A percentile compares a stretch with the other conserved stretches of the same genome.
Conservation (phyloP, 768 basidiomycete genomes). For the Boletus sp. region DNA sequence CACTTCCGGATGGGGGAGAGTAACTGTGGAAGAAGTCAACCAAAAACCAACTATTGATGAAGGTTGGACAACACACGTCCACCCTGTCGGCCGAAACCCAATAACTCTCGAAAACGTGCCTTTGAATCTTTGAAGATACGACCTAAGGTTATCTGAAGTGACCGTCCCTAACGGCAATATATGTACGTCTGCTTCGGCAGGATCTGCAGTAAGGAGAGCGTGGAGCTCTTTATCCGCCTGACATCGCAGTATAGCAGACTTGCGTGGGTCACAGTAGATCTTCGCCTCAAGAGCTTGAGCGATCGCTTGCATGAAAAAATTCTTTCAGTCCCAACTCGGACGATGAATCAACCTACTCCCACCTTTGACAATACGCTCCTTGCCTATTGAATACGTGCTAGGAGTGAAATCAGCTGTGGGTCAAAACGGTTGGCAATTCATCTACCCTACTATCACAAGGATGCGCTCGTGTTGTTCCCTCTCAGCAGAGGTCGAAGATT, state of each 20-base stretch:
- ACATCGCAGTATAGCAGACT: constrained; percentile 79
- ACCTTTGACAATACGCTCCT: constrained; percentile 98
- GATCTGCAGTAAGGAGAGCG: constrained; percentile 71
- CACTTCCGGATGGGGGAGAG: constrained; percentile 62
- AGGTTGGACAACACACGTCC: constrained; percentile 65
- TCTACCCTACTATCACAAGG: constrained; percentile 74
- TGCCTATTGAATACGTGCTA: constrained; percentile 96
- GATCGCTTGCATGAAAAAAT: constrained; percentile 54
- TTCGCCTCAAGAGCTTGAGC: constrained; percentile 78
- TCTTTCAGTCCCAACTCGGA: background rate
- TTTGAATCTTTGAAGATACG: constrained; percentile 74
- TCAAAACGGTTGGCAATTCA: background rate
- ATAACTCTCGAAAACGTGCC: constrained; percentile 68
- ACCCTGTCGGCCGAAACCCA: constrained; percentile 92
- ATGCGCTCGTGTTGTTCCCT: constrained; percentile 39
- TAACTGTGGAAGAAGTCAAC: constrained; percentile 44
- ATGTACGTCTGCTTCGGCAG: constrained; percentile 77
- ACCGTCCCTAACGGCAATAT: constrained; percentile 78
- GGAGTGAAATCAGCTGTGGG: background rate
- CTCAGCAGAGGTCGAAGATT: constrained; percentile 21
- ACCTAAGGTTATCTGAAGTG: constrained; percentile 70
- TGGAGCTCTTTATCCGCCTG: constrained; percentile 84
- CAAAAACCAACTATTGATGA: background rate
- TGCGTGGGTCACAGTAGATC: constrained; percentile 87
- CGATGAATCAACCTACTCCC: background rate